Evolutionary conservation across 257 asterid genomes (phyloP).

Genomic region (Rubia yunnanensis): DNA sequence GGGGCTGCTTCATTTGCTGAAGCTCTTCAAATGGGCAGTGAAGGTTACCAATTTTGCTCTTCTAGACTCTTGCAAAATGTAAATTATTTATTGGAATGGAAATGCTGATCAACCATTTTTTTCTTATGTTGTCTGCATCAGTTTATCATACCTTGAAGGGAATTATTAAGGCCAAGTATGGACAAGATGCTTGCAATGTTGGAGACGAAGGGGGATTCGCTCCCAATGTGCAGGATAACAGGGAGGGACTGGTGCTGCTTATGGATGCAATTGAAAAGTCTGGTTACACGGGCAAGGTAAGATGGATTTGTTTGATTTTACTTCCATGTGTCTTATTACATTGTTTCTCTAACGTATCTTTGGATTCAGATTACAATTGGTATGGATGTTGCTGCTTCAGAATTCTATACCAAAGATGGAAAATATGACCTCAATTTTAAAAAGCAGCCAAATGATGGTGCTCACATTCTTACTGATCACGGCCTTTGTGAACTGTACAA

Average conservation of each 20-base stretch:
- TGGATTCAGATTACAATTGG: conserved; percentile 82
- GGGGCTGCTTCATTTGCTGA: conserved; percentile 85
- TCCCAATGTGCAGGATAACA: conserved; percentile 94
- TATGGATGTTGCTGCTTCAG: conserved; percentile 99
- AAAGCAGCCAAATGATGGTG: conserved; percentile 95
- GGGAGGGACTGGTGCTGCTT: conserved; percentile 87
- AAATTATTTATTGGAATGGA: not conserved
- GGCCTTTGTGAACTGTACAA: conserved; percentile 72
- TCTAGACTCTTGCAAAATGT: not conserved
- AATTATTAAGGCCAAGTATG: conserved; percentile 89
- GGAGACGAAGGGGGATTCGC: conserved; percentile 99
- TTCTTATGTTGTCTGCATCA: conserved; percentile 19
- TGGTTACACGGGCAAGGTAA: conserved; percentile 88
- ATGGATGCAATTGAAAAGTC: conserved; percentile 94
- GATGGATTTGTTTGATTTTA: not conserved
- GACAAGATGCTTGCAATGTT: conserved; percentile 99
- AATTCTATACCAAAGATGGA: conserved; percentile 72
- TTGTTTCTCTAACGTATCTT: not conserved
- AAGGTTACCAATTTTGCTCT: conserved; percentile 44
- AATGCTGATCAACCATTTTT: not conserved
- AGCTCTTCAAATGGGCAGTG: conserved; percentile 93
- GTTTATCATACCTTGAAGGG: conserved; percentile 92
- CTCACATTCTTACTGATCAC: conserved; percentile 67
- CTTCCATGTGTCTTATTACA: not conserved
- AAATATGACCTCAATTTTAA: conserved; percentile 93